Evolutionary conservation across 2,329 filamentous ascomycete genomes (phyloP), one percentile per base, ranked within the genome.

Genomic region (Claviceps digitariae): DNA sequence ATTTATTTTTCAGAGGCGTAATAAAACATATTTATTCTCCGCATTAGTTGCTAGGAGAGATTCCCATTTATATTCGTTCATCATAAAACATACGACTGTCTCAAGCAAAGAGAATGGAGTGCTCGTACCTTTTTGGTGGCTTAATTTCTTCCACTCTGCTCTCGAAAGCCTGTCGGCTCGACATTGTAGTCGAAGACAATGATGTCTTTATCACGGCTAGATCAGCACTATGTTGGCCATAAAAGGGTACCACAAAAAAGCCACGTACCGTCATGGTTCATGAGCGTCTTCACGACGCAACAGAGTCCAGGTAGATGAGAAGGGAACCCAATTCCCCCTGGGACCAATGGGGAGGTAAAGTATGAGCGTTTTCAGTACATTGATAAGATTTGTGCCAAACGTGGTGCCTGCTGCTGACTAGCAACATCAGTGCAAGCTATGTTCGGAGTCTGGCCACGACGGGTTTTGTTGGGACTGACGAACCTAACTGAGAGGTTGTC

Each of bases 21-120:
- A 41, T 50, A 52, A 68, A 67, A 61, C 57, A 67, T 69, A 87
- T 84, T 77, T 73, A 70, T 83, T 89, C 83, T 98, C 93, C 85
- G 87, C 93, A 98, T 79, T 72, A 69, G 73, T 81, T 48, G 79
- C 87, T 97, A 88, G 86, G 93, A 98, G 94, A 98, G 93, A 98
- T 98, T 98, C 93, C 93, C 93, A 98, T 95, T 94, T 84, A 87
- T 84, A 83, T 78, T 73, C 78, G 75, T 87, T 94, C 90, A 95
- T 95, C 76, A 82, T 75, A 62, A 73, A 73, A 59, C 31, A 45
- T 15, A 21, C 10, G 21, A 20, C 31, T 43, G 25, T 17, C 20
- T 29, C 6, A 31, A n/a, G n/a, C 4, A 8, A 34, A 41, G 23
- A 15, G 23, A 41, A 21, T 27, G 29, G 54, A 25, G 10, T 6